phyloP scores from a whole-genome alignment of 2,329 filamentous ascomycete species.

The Trichophaea hybrida region DNA sequence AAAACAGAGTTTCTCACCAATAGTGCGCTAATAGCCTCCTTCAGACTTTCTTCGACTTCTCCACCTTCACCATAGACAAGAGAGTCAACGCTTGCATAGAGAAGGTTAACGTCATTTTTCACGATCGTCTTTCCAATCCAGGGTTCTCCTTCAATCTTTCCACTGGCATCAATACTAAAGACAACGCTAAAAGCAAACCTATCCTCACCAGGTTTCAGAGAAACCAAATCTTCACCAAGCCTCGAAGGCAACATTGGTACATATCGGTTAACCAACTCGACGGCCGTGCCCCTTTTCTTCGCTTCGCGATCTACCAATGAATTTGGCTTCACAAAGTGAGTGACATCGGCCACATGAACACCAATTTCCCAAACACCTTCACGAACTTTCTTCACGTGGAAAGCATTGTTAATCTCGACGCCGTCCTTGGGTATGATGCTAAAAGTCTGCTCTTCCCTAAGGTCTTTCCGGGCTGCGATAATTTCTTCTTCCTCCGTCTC shows the following conservation, averaged over 20 bases:
- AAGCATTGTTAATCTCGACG: constrained; percentile 79
- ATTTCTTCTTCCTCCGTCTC: constrained; percentile 65
- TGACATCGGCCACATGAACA: constrained; percentile 86
- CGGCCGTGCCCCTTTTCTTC: constrained; percentile 91
- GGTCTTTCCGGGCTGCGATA: constrained; percentile 67
- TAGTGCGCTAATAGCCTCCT: constrained; percentile 61
- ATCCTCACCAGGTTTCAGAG: constrained; percentile 72
- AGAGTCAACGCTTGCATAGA: constrained; percentile 72
- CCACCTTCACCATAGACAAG: constrained; percentile 54
- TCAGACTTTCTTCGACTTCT: constrained; percentile 45
- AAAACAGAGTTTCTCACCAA: constrained; percentile 39
- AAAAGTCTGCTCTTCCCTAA: constrained; percentile 75
- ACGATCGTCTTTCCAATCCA: constrained; percentile 92
- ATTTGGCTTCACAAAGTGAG: constrained; percentile 93
- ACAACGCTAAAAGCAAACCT: constrained; percentile 84
- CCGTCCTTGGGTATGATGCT: constrained; percentile 58
- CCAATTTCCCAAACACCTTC: constrained; percentile 87
- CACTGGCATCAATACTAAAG: constrained; percentile 71
- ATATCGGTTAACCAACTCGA: constrained; percentile 83
- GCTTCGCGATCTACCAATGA: constrained; percentile 92
- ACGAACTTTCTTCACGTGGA: constrained; percentile 72
- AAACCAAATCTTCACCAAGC: constrained; percentile 75
- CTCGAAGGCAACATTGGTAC: constrained; percentile 77
- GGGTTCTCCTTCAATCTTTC: constrained; percentile 68
- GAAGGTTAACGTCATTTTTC: constrained; percentile 76